Percentiles rank a stretch among this genome's conserved stretches.
Conservation (phyloP, 805 yeast genomes). For the Schizosaccharomyces lindneri region DNA sequence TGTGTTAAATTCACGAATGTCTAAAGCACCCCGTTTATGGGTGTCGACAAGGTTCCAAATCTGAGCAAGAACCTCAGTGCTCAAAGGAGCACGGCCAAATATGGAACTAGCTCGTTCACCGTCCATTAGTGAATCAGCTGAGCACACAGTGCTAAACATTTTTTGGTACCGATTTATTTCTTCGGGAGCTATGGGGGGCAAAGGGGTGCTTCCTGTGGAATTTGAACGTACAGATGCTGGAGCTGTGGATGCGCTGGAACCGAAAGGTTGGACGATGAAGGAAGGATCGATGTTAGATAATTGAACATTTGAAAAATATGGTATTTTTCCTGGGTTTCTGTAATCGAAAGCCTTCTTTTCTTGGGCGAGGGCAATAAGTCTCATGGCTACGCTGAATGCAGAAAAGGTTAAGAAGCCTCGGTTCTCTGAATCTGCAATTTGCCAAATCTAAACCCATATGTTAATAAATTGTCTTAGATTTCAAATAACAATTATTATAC, state of each 20-base stretch:
- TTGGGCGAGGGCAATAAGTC: constrained; percentile 76
- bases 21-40: constrained; percentile 44
- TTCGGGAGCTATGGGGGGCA: constrained; percentile 29
- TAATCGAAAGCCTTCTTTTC: background rate
- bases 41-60: constrained; percentile 79
- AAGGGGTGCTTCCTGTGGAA: constrained; percentile 8
- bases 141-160: constrained; percentile 46
- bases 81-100: constrained; percentile 68
- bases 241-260: constrained; percentile 4
- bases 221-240: constrained; percentile 9
- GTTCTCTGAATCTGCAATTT: constrained; percentile 69
- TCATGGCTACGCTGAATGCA: constrained; percentile 66
- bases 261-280: background rate
- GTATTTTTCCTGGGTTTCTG: background rate
- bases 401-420: constrained; percentile 59
- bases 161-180: constrained; percentile 44
- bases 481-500: no score
- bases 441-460: constrained; percentile 38
- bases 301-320: background rate
- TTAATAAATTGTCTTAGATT: background rate
- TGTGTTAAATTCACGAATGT: constrained; percentile 52
- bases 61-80: constrained; percentile 51
- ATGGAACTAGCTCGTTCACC: constrained; percentile 71
- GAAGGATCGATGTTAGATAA: background rate
- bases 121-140: constrained; percentile 25